Percentiles rank a stretch among this genome's conserved stretches.
Evolutionary conservation across 768 basidiomycete genomes (phyloP).

Genomic region (Coprinopsis cinerea): DNA sequence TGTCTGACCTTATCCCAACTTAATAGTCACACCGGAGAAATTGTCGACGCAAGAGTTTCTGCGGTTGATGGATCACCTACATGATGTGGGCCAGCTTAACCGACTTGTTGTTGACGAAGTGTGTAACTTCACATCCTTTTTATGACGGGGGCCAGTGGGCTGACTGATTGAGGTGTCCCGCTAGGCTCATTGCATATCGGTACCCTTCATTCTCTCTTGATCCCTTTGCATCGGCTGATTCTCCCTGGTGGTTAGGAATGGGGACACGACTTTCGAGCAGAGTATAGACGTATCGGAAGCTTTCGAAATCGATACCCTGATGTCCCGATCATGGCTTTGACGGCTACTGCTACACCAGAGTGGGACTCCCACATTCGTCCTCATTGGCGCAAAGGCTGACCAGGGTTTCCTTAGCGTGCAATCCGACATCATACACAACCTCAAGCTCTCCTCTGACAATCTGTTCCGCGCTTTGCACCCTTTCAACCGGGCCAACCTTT

Average conservation of each 20-base stretch:
- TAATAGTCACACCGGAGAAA: slow-evolving; percentile 71
- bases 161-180: neutral
- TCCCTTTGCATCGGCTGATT: neutral
- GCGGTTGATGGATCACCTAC: slow-evolving; percentile 40
- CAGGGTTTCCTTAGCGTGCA: slow-evolving; percentile 49
- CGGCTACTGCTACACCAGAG: slow-evolving; percentile 74
- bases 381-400: neutral
- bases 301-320: slow-evolving; percentile 62
- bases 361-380: slow-evolving; percentile 24
- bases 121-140: slow-evolving; percentile 10
- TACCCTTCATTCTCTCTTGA: slow-evolving; percentile 21
- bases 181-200: slow-evolving; percentile 82
- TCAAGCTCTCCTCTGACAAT: slow-evolving; percentile 51
- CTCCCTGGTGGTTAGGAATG: slow-evolving; percentile 49
- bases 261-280: slow-evolving; percentile 76
- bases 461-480: slow-evolving; percentile 67
- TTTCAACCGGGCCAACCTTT: slow-evolving; percentile 76
- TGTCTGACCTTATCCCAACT: neutral
- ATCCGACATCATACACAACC: slow-evolving; percentile 60
- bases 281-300: slow-evolving; percentile 65
- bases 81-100: slow-evolving; percentile 55
- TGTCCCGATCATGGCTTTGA: slow-evolving; percentile 84
- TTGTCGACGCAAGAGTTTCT: slow-evolving; percentile 51
- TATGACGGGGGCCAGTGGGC: neutral
- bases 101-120: slow-evolving; percentile 82